Evolutionary conservation across 495 filamentous ascomycete genomes (phyloP).

Genomic region (Aspergillus ostianus): DNA sequence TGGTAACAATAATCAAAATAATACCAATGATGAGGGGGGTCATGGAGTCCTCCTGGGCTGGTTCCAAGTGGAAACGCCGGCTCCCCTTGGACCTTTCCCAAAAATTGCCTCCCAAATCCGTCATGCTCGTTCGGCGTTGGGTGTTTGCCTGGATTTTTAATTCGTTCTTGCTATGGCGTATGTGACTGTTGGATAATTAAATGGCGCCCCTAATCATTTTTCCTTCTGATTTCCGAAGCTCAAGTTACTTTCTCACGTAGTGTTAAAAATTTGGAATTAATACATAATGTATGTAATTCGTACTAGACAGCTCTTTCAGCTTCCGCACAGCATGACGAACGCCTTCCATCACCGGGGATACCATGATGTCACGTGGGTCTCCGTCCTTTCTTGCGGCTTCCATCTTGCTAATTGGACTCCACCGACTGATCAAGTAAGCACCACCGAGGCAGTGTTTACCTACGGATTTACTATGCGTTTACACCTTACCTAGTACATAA

Average conservation of each 20-base stretch:
- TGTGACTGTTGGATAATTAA: neutral
- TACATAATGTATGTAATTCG: too few species aligned
- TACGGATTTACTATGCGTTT: neutral
- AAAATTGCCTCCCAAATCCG: neutral
- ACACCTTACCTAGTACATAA: too few species aligned
- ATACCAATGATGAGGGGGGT: slow-evolving; percentile 15
- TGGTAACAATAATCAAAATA: neutral
- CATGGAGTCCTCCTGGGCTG: slow-evolving; percentile 10
- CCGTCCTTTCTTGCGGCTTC: neutral
- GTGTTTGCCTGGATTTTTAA: neutral
- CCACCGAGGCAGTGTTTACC: neutral
- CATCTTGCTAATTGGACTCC: neutral
- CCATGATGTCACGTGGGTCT: slow-evolving; percentile 31
- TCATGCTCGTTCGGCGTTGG: neutral
- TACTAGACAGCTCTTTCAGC: too few species aligned
- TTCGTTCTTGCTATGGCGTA: neutral
- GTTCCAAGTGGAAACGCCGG: slow-evolving; percentile 23
- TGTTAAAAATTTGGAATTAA: too few species aligned
- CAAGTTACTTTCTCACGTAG: too few species aligned
- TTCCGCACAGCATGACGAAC: slow-evolving; percentile 16
- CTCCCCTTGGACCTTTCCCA: slow-evolving; percentile 10
- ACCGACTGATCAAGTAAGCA: too few species aligned
- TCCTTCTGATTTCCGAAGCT: too few species aligned
- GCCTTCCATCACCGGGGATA: slow-evolving; percentile 9
- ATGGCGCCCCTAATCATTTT: neutral